A percentile compares a stretch with the other conserved stretches of the same genome.
Evolutionary conservation across 2,329 filamentous ascomycete species (phyloP).

Genomic region (Fusarium annulatum): DNA sequence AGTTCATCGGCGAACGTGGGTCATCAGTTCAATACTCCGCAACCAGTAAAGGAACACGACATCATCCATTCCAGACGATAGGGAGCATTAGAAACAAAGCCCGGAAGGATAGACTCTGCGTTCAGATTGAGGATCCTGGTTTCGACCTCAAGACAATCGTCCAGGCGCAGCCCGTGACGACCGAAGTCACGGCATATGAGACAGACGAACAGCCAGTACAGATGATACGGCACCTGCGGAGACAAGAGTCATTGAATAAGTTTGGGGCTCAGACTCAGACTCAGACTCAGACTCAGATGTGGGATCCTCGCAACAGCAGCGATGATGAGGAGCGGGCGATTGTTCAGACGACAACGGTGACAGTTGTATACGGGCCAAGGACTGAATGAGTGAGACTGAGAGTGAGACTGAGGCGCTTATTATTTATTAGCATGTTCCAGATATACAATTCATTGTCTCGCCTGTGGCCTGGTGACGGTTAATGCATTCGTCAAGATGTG

Average conservation of each 20-base stretch:
- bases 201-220: slow-evolving; percentile 23
- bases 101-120: slow-evolving; percentile 17
- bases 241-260: slow-evolving; percentile 40
- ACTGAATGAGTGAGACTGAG: slow-evolving; percentile 1
- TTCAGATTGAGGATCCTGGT: slow-evolving; percentile 16
- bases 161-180: slow-evolving; percentile 35
- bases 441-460: not conserved
- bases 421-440: not conserved
- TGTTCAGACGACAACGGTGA: slow-evolving; percentile 42
- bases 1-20: slow-evolving; percentile 37
- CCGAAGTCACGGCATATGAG: slow-evolving; percentile 22
- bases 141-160: slow-evolving; percentile 41
- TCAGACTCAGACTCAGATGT: slow-evolving; percentile 9
- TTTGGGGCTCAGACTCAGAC: slow-evolving; percentile 21
- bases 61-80: slow-evolving; percentile 37
- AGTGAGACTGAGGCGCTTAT: not conserved
- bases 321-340: slow-evolving; percentile 40
- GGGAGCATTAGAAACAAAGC: slow-evolving; percentile 11
- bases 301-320: slow-evolving; percentile 13
- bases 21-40: slow-evolving; percentile 15
- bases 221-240: slow-evolving; percentile 34
- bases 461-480: not conserved
- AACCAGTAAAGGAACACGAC: slow-evolving; percentile 12
- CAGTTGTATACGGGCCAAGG: slow-evolving; percentile 38
- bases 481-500: not conserved